Evolutionary conservation across 495 filamentous ascomycete species (phyloP).

Genomic region (Penicillium goetzii): DNA sequence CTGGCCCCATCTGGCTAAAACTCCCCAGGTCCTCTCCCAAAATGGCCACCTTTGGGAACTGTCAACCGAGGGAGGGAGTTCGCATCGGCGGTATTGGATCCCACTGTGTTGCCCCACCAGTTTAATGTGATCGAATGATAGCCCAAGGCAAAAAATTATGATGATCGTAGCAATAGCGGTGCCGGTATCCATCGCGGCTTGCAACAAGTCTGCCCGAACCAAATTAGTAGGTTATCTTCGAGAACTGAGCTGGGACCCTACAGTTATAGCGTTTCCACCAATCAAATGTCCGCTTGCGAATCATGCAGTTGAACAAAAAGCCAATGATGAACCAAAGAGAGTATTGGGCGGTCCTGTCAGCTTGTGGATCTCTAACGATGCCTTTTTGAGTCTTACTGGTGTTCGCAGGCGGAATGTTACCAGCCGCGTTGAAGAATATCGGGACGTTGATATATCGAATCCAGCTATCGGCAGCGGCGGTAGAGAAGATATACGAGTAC

Average conservation of each 20-base stretch:
- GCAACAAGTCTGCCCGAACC: neutral
- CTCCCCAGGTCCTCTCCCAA: neutral
- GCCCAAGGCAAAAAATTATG: neutral
- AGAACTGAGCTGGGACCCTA: neutral
- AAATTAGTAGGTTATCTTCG: neutral
- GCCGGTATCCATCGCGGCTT: neutral
- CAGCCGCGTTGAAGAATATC: neutral
- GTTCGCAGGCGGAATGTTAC: neutral
- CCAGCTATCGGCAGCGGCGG: neutral
- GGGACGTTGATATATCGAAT: neutral
- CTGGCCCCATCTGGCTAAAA: neutral
- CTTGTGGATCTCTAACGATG: neutral
- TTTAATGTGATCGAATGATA: neutral
- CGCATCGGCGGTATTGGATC: neutral
- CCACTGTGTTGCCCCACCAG: neutral
- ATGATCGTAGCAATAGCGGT: neutral
- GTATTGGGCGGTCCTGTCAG: neutral
- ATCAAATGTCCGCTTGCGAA: neutral
- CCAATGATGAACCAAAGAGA: neutral
- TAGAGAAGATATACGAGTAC: neutral
- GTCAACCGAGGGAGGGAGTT: neutral
- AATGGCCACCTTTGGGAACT: neutral
- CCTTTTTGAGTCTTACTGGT: neutral
- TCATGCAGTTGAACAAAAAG: neutral
- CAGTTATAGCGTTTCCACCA: slow-evolving; percentile 1